These are phyloP conservation scores for Cytidiella melzeri DNA, from an alignment of 768 basidiomycete species.

Conservation along the genomic window DNA sequence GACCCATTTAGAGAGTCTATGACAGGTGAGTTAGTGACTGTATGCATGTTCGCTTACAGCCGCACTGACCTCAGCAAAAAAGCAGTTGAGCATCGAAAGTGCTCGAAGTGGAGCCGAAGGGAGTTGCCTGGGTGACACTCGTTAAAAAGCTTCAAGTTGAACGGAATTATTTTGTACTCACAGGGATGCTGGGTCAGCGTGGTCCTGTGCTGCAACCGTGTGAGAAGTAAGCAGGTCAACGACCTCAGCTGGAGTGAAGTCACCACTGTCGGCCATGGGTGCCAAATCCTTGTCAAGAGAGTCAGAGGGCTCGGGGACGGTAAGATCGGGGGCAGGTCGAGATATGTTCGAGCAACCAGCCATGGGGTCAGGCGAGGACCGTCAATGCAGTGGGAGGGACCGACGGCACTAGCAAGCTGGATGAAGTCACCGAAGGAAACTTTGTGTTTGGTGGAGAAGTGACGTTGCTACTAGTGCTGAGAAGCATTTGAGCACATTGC, in stretches of 20 bases:
- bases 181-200: conserved; percentile 18
- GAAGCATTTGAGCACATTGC: too few species aligned
- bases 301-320: conserved; percentile 15
- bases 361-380: conserved; percentile 18
- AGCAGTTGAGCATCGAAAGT: not conserved
- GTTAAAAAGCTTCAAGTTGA: not conserved
- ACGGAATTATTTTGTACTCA: not conserved
- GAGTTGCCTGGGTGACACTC: not conserved
- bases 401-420: conserved; percentile 12
- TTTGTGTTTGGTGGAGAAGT: too few species aligned
- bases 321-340: not conserved
- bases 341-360: conserved; percentile 3
- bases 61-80: not conserved
- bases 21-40: not conserved
- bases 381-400: conserved; percentile 12
- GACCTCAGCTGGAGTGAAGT: conserved; percentile 20
- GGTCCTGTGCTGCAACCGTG: conserved; percentile 6
- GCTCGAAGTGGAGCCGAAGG: not conserved
- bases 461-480: too few species aligned
- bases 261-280: conserved; percentile 20
- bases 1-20: not conserved
- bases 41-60: not conserved
- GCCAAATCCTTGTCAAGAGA: conserved; percentile 17
- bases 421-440: conserved; percentile 8
- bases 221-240: conserved; percentile 22